Evolutionary conservation across 139 green algal genomes (phyloP), one percentile per base, ranked within the genome.

Genomic region (Dunaliella primolecta): DNA sequence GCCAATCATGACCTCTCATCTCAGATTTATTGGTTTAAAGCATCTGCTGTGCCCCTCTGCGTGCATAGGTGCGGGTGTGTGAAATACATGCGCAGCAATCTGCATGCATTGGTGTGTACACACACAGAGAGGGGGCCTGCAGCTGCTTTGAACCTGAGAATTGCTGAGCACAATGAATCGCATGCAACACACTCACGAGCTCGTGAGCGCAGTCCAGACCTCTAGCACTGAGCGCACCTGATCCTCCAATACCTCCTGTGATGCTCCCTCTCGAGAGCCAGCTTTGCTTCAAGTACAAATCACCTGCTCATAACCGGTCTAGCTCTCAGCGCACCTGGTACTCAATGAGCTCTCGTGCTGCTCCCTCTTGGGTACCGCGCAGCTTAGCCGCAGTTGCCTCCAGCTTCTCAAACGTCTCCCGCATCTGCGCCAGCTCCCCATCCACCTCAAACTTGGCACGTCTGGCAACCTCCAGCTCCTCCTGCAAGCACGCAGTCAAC

Each of bases 241-340:
- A n/a, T n/a, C n/a, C n/a, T n/a, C n/a, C n/a, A n/a, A n/a, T n/a
- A n/a, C n/a, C n/a, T n/a, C n/a, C n/a, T n/a, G n/a, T n/a, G n/a
- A n/a, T n/a, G n/a, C n/a, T n/a, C n/a, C n/a, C n/a, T n/a, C n/a
- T n/a, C n/a, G n/a, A n/a, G n/a, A n/a, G n/a, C n/a, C n/a, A n/a
- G n/a, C n/a, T n/a, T n/a, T n/a, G n/a, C n/a, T n/a, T n/a, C n/a
- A n/a, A n/a, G n/a, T n/a, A n/a, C n/a, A n/a, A n/a, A n/a, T n/a
- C n/a, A n/a, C n/a, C n/a, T n/a, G n/a, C n/a, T n/a, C n/a, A n/a
- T n/a, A n/a, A n/a, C n/a, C n/a, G n/a, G n/a, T n/a, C n/a, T n/a
- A n/a, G n/a, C n/a, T n/a, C n/a, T n/a, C n/a, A n/a, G 15, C 75
- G 31, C 75, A 82, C 78, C 78, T 82, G 80, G 29, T 84, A 30